Base-by-base conservation (phyloP, 1,284 basidiomycete genomes). In the Cutaneotrichosporon cavernicola region DNA sequence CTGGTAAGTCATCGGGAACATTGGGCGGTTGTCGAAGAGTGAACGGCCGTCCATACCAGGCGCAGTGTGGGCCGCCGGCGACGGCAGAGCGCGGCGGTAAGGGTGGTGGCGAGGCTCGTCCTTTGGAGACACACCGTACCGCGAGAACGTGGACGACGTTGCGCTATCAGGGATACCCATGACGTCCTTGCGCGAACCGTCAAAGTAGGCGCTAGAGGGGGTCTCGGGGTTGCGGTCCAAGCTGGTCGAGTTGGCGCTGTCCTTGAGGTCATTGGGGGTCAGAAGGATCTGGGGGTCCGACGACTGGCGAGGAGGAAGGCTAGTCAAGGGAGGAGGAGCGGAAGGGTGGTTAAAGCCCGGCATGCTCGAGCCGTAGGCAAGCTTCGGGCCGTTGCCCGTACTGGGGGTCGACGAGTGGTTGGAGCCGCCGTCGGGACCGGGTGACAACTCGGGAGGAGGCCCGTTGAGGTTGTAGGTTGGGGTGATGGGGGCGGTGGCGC, bases 401-500 rank as follows among this genome's bases (percentile, higher is more conserved):
- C 22, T 40, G 26, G 51, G 40, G 32, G 57, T 58, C 21, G 36
- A 47, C 21, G 55, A 55, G 32, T 51, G 52, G 52, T 56, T 55
- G 26, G 36, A 43, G 46, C 43, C 56, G 38, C 49, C 55, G 49
- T 40, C 52, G 31, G 34, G 43, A 11, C 50, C 52, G n/a, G 76
- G 76, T 10, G 75, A 76, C 21, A 76, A 66, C 2, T 70, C 74
- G 4, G 76, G 72, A 10, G 75, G 72, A 4, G 71, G 64, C 5
- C 62, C 63, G 58, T 75, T 75, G 56, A 76, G 71, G 9, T 75
- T 75, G 64, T 69, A 78, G 55, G 72, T 67, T 1, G 77, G 76
- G 4, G 69, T 69, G 61, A 77, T 76, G 5, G 73, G 75, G 32
- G 76, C 77, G 1, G 76, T 77, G 9, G 78, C 73, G 13, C 74